Base-by-base conservation (phyloP, 2,329 filamentous ascomycete species). In the Curvularia eragrostidis region DNA sequence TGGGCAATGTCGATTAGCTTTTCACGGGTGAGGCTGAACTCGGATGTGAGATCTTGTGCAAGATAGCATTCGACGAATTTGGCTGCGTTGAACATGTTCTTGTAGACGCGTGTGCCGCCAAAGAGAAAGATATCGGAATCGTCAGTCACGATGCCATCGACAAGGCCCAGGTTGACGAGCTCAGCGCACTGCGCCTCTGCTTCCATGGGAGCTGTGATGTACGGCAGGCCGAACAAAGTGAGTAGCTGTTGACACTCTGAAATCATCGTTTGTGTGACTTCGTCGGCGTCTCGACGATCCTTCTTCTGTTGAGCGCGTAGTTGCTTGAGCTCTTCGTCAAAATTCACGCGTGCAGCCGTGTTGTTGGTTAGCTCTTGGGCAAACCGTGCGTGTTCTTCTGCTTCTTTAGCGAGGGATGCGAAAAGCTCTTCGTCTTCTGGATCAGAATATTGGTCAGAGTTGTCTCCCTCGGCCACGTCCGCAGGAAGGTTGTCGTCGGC, bases 41-140 rank as follows among this genome's bases (percentile, higher is more conserved):
- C 96, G 67, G 90, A 90, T 69, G 96, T 91, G 0, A 99, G 82
- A 70, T 99, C 95, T 0, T 81, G 82, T 2, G 88, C 80, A 9
- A 99, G 84, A 73, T 98, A 99, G 78, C 95, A 98, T 79, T 99
- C 95, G 41, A 99, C 95, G 68, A 92, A 96, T 75, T 99, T 99
- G 76, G 95, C 95, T 68, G 92, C 89, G 77, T 97, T 99, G 83
- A 99, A 99, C 93, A 99, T 96, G 81, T 99, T 99, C 77, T 99
- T 99, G 83, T 99, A 99, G 21, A 99, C 90, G 18, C 94, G 85
- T 0, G 93, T 99, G 36, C 95, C 96, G 18, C 95, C 96, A 75
- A 99, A 99, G 0, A 99, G 85, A 71, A 99, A 99, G 0, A 89
- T 96, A 80, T 99, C 95, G 2, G 91, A 96, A 74, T 99, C 95